Base-by-base conservation (phyloP, 2,329 filamentous ascomycete genomes). In the Arthrobotrys megalospora region DNA sequence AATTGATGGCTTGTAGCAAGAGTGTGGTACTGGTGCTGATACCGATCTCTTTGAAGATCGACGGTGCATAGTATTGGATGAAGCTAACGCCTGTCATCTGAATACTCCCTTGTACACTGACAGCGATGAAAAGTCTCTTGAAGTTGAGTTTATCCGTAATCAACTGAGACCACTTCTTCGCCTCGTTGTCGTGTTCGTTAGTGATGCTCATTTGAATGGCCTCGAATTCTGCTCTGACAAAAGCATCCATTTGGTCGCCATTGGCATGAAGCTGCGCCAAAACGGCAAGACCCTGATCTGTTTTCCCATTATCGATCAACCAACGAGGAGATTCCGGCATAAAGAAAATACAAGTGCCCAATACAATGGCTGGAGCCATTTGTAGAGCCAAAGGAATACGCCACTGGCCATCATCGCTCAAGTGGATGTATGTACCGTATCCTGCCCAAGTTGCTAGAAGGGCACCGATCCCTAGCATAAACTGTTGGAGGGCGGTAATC, bases 31-130 rank as follows among this genome's bases (percentile, higher is more conserved):
- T 86, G 21, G 88, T 87, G 0, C 84, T 83, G 80, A 94, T 93
- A 32, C 91, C 91, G 80, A 93, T 92, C 82, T 92, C 88, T 0
- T 84, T 85, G 84, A 91, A 93, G 80, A 93, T 92, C 1, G 82
- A 84, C 16, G 91, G 88, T 0, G 89, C 90, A 84, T 91, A 93
- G 84, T 93, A 94, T 82, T 94, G 91, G 80, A 93, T 93, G 0
- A 90, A 90, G 1, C 87, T 89, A 0, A 91, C 90, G 80, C 92
- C 92, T 0, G 92, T 94, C 90, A 94, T 93, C 83, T 94, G 92
- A 1, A 91, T 87, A 0, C 89, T 89, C 0, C 90, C 91, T 83
- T 94, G 92, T 0, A 93, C 85, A 0, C 91, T 87, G 81, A 88
- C 89, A 38, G 90, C 90, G 8, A 94, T 86, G 83, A 93, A 90